Evolutionary conservation across 1,284 basidiomycete genomes (phyloP), one percentile per base, ranked within the genome.

Genomic region (Ganoderma leucocontextum): DNA sequence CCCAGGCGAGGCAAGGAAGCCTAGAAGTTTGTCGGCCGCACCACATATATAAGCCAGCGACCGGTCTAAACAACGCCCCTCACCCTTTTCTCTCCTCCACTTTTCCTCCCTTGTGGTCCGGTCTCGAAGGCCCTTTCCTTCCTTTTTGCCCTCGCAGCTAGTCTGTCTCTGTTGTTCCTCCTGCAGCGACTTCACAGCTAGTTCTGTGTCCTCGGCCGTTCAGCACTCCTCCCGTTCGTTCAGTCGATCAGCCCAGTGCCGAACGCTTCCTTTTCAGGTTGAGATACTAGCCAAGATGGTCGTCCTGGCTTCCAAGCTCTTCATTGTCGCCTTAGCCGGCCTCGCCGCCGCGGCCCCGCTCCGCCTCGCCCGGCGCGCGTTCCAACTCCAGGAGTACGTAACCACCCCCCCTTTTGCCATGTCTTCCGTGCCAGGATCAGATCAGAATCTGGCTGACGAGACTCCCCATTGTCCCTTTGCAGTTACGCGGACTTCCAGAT

Each of bases 401-500:
- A 33, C 52, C 49, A 10, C 7, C 10, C 29, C 25, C 12, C 25
- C 12, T 22, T 8, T 39, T 13, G 9, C 39, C 39, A 13, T 39
- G 9, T 13, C 39, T 13, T 39, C 39, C 39, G 9, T 39, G 9
- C 13, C 25, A 2, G 5, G 10, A 3, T 0, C 13, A 33, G 22
- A 25, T 25, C 29, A 10, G 13, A 15, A 4, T 7, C 0, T 4
- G 6, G 10, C 29, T 55, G 52, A 55, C 29, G 2, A 17, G 15
- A 17, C 4, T 7, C 12, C 2, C 49, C 25, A 5, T n/a, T 9
- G 2, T 47, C 19, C 19, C 2, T 12, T 25, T 25, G 47, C 67
- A 83, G 81, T 72, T 84, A 84, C 68, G 75, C 79, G 29, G 76
- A 79, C 47, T 84, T 86, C 81, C 84, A 85, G 75, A 85, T 86